Percentiles rank a stretch among this genome's conserved stretches.
These are phyloP conservation scores for Paramarasmius palmivorus DNA, from an alignment of 1,284 basidiomycete species.

Conservation along the genomic window DNA sequence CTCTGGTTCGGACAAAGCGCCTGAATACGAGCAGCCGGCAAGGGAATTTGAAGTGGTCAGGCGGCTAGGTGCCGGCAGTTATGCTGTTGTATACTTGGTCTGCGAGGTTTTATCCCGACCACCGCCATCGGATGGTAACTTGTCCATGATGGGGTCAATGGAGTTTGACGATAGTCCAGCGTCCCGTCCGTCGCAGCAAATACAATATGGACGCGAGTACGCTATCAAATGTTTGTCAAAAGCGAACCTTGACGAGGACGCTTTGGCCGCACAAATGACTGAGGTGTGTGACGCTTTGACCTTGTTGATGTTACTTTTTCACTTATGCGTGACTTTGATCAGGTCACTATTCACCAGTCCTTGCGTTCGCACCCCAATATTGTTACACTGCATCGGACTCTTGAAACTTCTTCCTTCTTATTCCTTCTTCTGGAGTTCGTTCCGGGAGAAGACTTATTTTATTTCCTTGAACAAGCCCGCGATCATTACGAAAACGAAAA, in stretches of 20 bases:
- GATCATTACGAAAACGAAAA: slow-evolving; percentile 70
- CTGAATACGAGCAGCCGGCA: slow-evolving; percentile 49
- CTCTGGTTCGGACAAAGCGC: slow-evolving; percentile 22
- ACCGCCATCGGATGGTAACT: slow-evolving; percentile 58
- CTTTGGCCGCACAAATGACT: slow-evolving; percentile 83
- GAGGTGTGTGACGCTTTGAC: slow-evolving; percentile 55
- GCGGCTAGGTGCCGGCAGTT: slow-evolving; percentile 84
- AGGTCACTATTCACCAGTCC: slow-evolving; percentile 94
- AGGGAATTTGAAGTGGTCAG: slow-evolving; percentile 82
- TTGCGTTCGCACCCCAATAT: slow-evolving; percentile 92
- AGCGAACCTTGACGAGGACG: slow-evolving; percentile 85
- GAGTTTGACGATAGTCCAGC: slow-evolving; percentile 60
- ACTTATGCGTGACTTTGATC: slow-evolving; percentile 11
- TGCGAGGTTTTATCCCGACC: slow-evolving; percentile 76
- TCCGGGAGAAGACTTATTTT: slow-evolving; percentile 95
- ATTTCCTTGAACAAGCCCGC: slow-evolving; percentile 93
- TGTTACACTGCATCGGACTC: slow-evolving; percentile 90
- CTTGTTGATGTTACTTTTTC: slow-evolving; percentile 11
- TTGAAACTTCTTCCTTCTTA: slow-evolving; percentile 50
- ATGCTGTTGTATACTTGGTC: slow-evolving; percentile 93
- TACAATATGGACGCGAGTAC: slow-evolving; percentile 82
- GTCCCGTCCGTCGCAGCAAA: slow-evolving; percentile 31
- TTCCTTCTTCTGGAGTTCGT: slow-evolving; percentile 76
- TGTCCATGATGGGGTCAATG: slow-evolving; percentile 54
- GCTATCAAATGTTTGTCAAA: slow-evolving; percentile 97